A percentile compares a stretch with the other conserved stretches of the same genome.
These are phyloP conservation scores for Vitis vinifera DNA, from an alignment of 164 flowering plant genomes.

Conservation along the genomic window DNA sequence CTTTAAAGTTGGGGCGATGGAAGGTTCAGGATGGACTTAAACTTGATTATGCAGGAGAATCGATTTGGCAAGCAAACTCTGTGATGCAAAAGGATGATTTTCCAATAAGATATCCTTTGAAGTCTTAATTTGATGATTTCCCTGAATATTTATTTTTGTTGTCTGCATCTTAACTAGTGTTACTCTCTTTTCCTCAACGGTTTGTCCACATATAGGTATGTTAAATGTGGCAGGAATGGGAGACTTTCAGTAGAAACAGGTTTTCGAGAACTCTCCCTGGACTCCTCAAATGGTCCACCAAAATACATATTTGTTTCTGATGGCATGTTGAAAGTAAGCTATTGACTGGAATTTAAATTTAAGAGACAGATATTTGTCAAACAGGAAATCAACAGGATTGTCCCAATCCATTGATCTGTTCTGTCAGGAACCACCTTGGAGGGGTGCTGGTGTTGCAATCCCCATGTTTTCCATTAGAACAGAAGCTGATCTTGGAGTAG, in stretches of 20 bases:
- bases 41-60: slow-evolving; percentile 75
- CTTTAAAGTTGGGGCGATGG: slow-evolving; percentile 73
- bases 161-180: neutral
- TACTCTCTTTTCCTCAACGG: slow-evolving; percentile 44
- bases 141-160: neutral
- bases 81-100: slow-evolving; percentile 55
- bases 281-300: slow-evolving; percentile 41
- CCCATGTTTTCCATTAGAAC: slow-evolving; percentile 95
- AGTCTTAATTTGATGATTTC: neutral
- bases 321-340: slow-evolving; percentile 79
- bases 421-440: slow-evolving; percentile 86
- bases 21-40: slow-evolving; percentile 67
- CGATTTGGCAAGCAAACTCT: slow-evolving; percentile 74
- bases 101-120: slow-evolving; percentile 87
- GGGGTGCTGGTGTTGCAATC: slow-evolving; percentile 93
- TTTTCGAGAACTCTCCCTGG: slow-evolving; percentile 56
- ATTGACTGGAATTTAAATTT: neutral
- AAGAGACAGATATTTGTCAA: neutral
- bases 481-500: slow-evolving; percentile 91
- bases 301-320: slow-evolving; percentile 68
- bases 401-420: slow-evolving; percentile 3
- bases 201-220: slow-evolving; percentile 66
- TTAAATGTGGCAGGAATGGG: slow-evolving; percentile 53
- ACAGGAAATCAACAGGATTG: neutral
- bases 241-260: slow-evolving; percentile 61